These are phyloP conservation scores for Aspergillus egyptiacus DNA, from an alignment of 495 filamentous ascomycete genomes.

Conservation along the genomic window DNA sequence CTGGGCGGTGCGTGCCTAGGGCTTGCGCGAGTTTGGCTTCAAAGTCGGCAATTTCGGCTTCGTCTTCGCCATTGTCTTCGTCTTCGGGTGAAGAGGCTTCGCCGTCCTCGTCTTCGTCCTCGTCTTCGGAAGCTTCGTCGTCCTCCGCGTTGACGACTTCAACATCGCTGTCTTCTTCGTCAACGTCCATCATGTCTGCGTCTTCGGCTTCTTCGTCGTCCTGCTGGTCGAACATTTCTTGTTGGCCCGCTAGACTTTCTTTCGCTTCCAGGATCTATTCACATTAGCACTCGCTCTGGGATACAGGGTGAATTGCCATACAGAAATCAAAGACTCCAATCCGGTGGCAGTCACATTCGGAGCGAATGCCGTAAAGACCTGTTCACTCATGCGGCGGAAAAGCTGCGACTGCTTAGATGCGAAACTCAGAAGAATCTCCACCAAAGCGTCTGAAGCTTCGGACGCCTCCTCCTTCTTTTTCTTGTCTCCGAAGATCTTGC, in stretches of 20 bases:
- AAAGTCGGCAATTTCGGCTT: slow-evolving; percentile 55
- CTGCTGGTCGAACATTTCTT: slow-evolving; percentile 75
- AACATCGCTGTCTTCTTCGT: slow-evolving; percentile 36
- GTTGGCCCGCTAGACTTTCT: slow-evolving; percentile 76
- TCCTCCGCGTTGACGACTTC: slow-evolving; percentile 39
- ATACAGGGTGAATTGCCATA: slow-evolving; percentile 24
- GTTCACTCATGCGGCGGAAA: slow-evolving; percentile 77
- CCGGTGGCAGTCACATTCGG: slow-evolving; percentile 62
- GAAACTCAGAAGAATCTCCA: slow-evolving; percentile 84
- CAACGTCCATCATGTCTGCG: slow-evolving; percentile 28
- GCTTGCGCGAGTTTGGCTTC: slow-evolving; percentile 73
- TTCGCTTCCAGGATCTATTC: slow-evolving; percentile 62
- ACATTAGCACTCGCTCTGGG: background rate
- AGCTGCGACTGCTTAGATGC: slow-evolving; percentile 79
- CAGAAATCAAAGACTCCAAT: slow-evolving; percentile 62
- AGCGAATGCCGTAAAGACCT: slow-evolving; percentile 79
- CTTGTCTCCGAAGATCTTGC: slow-evolving; percentile 49
- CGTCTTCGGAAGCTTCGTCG: slow-evolving; percentile 25
- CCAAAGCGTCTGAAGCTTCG: slow-evolving; percentile 65
- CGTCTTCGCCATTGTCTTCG: slow-evolving; percentile 38
- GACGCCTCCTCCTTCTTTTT: slow-evolving; percentile 48
- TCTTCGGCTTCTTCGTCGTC: slow-evolving; percentile 52
- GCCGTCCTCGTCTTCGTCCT: slow-evolving; percentile 27
- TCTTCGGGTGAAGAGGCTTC: slow-evolving; percentile 32
- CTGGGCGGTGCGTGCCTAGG: slow-evolving; percentile 57